Percentiles rank a stretch among this genome's conserved stretches.
phyloP scores from a whole-genome alignment of 352 stramenopile genomes.

The Phytophthora crassamura region DNA sequence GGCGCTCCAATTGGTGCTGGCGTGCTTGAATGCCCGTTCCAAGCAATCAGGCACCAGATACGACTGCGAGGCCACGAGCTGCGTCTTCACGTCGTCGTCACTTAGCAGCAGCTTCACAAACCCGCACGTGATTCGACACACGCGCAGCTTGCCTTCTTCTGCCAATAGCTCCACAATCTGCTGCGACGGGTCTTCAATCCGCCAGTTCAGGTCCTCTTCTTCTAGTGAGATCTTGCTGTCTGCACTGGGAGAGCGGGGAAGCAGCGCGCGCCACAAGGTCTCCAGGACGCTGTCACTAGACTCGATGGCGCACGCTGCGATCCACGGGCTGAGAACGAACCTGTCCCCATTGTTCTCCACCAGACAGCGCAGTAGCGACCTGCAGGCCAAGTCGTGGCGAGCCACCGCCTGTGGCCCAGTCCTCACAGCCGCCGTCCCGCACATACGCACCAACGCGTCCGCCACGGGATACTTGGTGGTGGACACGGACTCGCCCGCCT shows the following conservation, averaged over 20 bases:
- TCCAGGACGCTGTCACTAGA: conserved; percentile 65
- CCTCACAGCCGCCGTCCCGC: conserved; percentile 15
- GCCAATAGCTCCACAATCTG: conserved; percentile 64
- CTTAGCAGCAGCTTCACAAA: conserved; percentile 52
- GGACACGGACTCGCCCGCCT: conserved; percentile 64
- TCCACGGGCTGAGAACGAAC: conserved; percentile 78
- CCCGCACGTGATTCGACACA: conserved; percentile 46
- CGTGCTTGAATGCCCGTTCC: conserved; percentile 53
- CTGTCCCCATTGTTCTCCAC: conserved; percentile 79
- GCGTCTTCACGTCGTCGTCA: conserved; percentile 37
- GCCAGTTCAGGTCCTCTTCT: conserved; percentile 40
- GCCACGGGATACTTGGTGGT: conserved; percentile 73
- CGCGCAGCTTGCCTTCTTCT: conserved; percentile 51
- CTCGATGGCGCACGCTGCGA: conserved; percentile 62
- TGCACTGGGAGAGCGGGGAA: conserved; percentile 27
- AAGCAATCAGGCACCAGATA: conserved; percentile 57
- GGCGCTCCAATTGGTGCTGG: conserved; percentile 46
- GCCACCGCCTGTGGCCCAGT: conserved; percentile 20
- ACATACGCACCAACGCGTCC: conserved; percentile 63
- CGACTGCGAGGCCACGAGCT: conserved; percentile 36
- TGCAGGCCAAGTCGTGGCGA: conserved; percentile 71
- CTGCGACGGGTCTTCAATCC: conserved; percentile 44
- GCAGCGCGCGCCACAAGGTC: conserved; percentile 53
- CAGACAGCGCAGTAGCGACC: conserved; percentile 75
- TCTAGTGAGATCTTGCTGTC: conserved; percentile 8